Evolutionary conservation across 1,139 yeast species (phyloP).

Genomic region (Hansenula sp.): DNA sequence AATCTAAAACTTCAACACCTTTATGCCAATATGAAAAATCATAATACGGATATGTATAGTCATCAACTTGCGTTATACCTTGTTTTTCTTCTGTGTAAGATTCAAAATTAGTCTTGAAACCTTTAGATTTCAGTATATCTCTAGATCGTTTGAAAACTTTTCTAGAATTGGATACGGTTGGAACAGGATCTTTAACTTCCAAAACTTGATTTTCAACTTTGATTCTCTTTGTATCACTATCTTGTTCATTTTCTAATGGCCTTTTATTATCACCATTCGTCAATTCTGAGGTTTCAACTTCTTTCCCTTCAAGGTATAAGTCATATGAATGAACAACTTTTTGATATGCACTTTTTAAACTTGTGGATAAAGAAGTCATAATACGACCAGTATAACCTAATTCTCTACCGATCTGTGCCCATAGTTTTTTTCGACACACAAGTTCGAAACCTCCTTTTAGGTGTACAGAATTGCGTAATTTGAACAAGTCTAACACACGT

Average conservation of each 20-base stretch:
- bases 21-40: slow-evolving; percentile 35
- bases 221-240: background rate
- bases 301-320: slow-evolving; percentile 9
- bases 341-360: slow-evolving; percentile 56
- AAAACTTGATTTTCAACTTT: background rate
- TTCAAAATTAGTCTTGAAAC: slow-evolving; percentile 41
- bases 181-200: slow-evolving; percentile 15
- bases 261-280: slow-evolving; percentile 17
- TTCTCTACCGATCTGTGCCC: slow-evolving; percentile 73
- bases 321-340: slow-evolving; percentile 29
- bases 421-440: slow-evolving; percentile 50
- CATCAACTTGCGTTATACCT: slow-evolving; percentile 28
- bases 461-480: slow-evolving; percentile 45
- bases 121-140: slow-evolving; percentile 41
- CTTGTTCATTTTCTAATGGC: slow-evolving; percentile 4
- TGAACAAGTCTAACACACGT: slow-evolving; percentile 50
- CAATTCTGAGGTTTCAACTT: slow-evolving; percentile 3
- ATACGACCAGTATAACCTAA: slow-evolving; percentile 68
- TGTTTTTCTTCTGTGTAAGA: slow-evolving; percentile 27
- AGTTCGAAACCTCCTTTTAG: slow-evolving; percentile 54
- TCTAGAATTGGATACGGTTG: slow-evolving; percentile 44
- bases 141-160: slow-evolving; percentile 41
- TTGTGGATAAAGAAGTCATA: slow-evolving; percentile 67
- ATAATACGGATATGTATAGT: slow-evolving; percentile 27
- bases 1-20: slow-evolving; percentile 29